Conservation (phyloP, 1,284 basidiomycete species). For the Coniferiporia sulphurascens region DNA sequence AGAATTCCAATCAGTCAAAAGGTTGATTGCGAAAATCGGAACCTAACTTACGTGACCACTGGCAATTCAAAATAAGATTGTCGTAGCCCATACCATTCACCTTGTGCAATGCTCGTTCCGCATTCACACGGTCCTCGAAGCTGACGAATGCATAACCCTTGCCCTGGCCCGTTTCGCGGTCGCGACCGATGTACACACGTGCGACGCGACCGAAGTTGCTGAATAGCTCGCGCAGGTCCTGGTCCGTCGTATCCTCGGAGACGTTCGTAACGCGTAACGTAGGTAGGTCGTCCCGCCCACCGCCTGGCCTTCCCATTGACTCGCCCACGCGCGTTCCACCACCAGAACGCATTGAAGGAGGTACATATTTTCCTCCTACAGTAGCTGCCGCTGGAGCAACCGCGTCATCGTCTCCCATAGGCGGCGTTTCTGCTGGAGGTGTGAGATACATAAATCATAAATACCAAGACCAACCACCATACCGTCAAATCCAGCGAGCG, state of each 20-base stretch:
- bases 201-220: constrained; percentile 78
- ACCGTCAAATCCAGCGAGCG: constrained; percentile 73
- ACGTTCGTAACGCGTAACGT: constrained; percentile 98
- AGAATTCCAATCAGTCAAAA: background rate
- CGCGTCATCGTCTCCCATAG: constrained; percentile 44
- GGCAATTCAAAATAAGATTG: constrained; percentile 82
- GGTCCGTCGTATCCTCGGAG: constrained; percentile 92
- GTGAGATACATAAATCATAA: constrained; percentile 1
- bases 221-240: constrained; percentile 92
- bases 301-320: constrained; percentile 63
- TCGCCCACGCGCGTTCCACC: constrained; percentile 70
- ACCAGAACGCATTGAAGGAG: constrained; percentile 79
- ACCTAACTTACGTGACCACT: constrained; percentile 74
- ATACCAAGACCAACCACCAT: constrained; percentile 34
- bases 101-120: constrained; percentile 89
- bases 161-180: constrained; percentile 91
- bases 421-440: constrained; percentile 36
- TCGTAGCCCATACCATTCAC: constrained; percentile 91
- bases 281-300: constrained; percentile 84
- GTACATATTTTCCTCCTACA: constrained; percentile 82
- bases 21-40: background rate
- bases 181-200: constrained; percentile 91
- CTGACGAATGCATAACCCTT: constrained; percentile 97
- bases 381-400: constrained; percentile 36
- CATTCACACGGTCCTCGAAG: constrained; percentile 80